phyloP scores from a whole-genome alignment of 1,139 yeast genomes.

The Debaryomyces sp. region DNA sequence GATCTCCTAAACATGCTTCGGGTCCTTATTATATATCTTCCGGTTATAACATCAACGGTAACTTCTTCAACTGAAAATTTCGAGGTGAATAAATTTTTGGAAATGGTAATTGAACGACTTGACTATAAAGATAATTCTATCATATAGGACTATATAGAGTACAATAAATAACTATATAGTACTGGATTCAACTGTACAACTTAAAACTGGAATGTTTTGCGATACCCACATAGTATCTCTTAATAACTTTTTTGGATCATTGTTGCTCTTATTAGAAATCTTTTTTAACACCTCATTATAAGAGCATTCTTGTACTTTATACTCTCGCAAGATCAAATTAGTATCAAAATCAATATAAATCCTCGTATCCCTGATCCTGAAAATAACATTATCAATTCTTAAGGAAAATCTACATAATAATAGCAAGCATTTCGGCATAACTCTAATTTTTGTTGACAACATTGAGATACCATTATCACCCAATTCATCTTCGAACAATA shows the following conservation, averaged over 20 bases:
- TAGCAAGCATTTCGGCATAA: conserved; percentile 81
- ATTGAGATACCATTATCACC: conserved; percentile 95
- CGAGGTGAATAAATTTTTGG: conserved; percentile 5
- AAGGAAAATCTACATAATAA: conserved; percentile 76
- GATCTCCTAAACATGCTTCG: conserved; percentile 7
- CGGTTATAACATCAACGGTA: neutral
- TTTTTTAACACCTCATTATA: conserved; percentile 58
- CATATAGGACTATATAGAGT: neutral
- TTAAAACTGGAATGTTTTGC: conserved; percentile 52
- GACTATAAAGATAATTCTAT: neutral
- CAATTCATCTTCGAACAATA: conserved; percentile 88
- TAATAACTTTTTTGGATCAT: conserved; percentile 74
- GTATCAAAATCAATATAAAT: conserved; percentile 77
- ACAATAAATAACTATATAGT: neutral
- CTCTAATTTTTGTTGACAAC: conserved; percentile 77
- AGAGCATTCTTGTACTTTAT: conserved; percentile 69
- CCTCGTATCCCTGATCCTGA: conserved; percentile 83
- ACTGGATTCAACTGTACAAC: conserved; percentile 20
- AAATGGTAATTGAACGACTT: conserved; percentile 6
- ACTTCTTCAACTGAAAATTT: conserved; percentile 6
- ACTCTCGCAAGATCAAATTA: conserved; percentile 70
- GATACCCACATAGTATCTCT: conserved; percentile 87
- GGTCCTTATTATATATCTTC: neutral
- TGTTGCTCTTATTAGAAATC: conserved; percentile 37
- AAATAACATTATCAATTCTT: conserved; percentile 86